phyloP scores from a whole-genome alignment of 192 early-diverging fungal species.

The Coemansia sp. region DNA sequence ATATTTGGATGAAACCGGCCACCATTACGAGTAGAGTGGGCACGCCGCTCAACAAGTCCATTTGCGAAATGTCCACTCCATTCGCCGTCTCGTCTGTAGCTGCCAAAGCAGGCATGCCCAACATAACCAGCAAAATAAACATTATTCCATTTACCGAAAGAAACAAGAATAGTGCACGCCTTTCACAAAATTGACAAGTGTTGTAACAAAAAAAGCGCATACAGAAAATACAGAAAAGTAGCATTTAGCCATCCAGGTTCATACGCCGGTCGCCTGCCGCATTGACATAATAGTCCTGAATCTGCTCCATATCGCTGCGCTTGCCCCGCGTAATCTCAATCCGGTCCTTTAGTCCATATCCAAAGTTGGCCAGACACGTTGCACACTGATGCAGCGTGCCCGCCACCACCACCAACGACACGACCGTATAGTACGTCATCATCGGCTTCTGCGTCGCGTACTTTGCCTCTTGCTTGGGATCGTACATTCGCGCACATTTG shows the following conservation, averaged over 20 bases:
- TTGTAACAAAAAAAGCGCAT: background rate
- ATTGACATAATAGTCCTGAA: conserved; percentile 55
- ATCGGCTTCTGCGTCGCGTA: conserved; percentile 42
- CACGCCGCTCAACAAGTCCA: conserved; percentile 30
- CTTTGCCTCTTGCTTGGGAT: conserved; percentile 50
- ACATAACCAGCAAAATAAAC: background rate
- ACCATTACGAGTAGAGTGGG: conserved; percentile 6
- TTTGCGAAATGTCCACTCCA: conserved; percentile 11
- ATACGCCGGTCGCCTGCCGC: conserved; percentile 51
- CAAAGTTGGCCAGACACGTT: conserved; percentile 52
- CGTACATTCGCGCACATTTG: conserved; percentile 53
- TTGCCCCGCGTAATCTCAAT: conserved; percentile 53
- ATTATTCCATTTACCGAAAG: background rate
- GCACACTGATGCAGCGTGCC: conserved; percentile 46
- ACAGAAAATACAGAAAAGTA: background rate
- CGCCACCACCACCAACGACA: conserved; percentile 37
- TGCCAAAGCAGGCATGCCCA: background rate
- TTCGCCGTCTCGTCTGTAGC: background rate
- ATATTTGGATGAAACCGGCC: conserved; percentile 19
- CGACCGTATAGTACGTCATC: conserved; percentile 54
- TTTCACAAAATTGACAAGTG: background rate
- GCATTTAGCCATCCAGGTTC: conserved; percentile 42
- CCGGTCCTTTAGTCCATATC: conserved; percentile 48
- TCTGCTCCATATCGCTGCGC: conserved; percentile 56
- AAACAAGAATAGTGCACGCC: background rate